Percentiles rank a stretch among this genome's conserved stretches.
These are phyloP conservation scores for Penicillium fimorum DNA, from an alignment of 495 filamentous ascomycete genomes.

Conservation along the genomic window DNA sequence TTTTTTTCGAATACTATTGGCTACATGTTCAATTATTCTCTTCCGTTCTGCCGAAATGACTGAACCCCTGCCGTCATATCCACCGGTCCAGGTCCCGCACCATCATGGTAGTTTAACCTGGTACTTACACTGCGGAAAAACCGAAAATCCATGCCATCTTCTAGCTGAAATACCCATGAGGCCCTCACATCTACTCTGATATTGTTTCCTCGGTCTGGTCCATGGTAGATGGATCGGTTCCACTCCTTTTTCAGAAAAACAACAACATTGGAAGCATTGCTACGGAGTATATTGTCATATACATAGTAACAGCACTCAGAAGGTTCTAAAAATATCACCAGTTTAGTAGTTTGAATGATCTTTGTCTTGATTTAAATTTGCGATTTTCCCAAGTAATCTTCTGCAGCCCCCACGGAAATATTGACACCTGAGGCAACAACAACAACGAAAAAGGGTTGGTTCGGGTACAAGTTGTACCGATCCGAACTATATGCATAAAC, in stretches of 20 bases:
- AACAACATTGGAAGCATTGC: background rate
- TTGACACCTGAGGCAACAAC: background rate
- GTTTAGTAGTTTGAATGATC: background rate
- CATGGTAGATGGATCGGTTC: constrained; percentile 1
- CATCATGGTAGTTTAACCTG: constrained; percentile 19
- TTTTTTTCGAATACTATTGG: background rate
- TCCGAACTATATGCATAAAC: constrained; percentile 6
- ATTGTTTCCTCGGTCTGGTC: background rate
- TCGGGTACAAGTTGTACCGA: background rate
- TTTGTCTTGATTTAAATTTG: background rate
- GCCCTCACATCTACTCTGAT: background rate
- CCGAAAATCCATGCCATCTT: constrained; percentile 14
- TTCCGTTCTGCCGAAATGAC: constrained; percentile 7
- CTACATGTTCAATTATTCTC: background rate
- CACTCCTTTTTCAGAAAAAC: background rate
- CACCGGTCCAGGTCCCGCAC: constrained; percentile 1
- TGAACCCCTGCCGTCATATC: constrained; percentile 10
- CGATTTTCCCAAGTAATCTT: no score
- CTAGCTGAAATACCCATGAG: background rate
- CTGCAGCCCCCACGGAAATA: background rate
- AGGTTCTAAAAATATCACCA: background rate
- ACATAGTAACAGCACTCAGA: background rate
- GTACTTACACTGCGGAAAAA: constrained; percentile 17
- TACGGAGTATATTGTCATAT: background rate
- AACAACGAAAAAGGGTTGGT: background rate